Conservation (phyloP, 495 filamentous ascomycete species). For the Trichoderma erinaceum region DNA sequence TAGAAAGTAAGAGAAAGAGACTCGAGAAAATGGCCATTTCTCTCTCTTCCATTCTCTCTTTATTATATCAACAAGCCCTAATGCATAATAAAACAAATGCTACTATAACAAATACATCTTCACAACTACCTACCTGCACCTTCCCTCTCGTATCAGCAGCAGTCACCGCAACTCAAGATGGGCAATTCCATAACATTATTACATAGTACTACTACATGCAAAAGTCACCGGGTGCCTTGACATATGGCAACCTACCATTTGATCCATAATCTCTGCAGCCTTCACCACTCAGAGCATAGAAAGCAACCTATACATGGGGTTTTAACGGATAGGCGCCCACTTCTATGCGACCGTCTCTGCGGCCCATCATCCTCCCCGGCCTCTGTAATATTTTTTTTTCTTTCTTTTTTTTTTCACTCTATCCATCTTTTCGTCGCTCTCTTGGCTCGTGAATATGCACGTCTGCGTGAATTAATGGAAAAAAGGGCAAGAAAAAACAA, state of each 20-base stretch:
- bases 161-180: constrained; percentile 6
- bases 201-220: no score
- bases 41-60: not conserved
- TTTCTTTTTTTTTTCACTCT: not conserved
- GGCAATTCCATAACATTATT: no score
- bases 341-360: not conserved
- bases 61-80: not conserved
- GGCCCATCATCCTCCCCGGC: not conserved
- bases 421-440: not conserved
- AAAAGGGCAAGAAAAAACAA: not conserved
- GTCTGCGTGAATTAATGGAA: not conserved
- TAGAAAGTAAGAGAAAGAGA: not conserved
- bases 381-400: not conserved
- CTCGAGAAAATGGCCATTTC: not conserved
- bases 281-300: no score
- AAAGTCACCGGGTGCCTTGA: not conserved
- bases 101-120: not conserved
- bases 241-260: no score
- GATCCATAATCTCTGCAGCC: no score
- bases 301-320: no score
- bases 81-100: not conserved
- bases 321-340: not conserved
- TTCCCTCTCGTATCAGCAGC: not conserved
- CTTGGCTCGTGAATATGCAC: not conserved
- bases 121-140: not conserved